A percentile compares a stretch with the other conserved stretches of the same genome.
These are phyloP conservation scores for Nemania sp. DNA, from an alignment of 2,329 filamentous ascomycete genomes.

Conservation along the genomic window DNA sequence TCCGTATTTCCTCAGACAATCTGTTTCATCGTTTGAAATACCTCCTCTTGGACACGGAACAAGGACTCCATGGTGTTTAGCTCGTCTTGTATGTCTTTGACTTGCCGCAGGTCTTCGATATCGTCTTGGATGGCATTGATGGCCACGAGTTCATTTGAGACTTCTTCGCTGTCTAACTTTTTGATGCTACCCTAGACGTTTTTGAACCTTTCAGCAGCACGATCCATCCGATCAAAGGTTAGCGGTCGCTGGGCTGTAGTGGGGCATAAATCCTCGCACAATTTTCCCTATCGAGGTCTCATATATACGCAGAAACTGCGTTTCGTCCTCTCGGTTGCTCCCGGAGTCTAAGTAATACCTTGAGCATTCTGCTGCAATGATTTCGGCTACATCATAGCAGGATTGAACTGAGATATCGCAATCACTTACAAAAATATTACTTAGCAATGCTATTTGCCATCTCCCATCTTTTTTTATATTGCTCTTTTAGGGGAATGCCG, in stretches of 20 bases:
- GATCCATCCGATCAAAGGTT: neutral
- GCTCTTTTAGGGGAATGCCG: conserved; percentile 14
- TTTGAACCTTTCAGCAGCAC: neutral
- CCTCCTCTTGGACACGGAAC: neutral
- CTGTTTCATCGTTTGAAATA: neutral
- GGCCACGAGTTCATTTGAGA: neutral
- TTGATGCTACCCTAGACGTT: neutral
- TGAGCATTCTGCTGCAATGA: conserved; percentile 8
- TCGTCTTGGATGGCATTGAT: neutral
- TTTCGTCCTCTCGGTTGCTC: neutral
- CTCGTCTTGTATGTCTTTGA: conserved; percentile 10
- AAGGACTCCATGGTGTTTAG: neutral
- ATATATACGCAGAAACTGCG: conserved; percentile 1
- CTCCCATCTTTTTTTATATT: neutral
- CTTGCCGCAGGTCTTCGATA: conserved; percentile 6
- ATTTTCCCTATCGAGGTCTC: neutral
- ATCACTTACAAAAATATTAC: neutral
- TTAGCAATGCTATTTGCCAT: neutral
- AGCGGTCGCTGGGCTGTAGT: neutral
- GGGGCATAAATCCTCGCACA: neutral
- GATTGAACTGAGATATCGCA: neutral
- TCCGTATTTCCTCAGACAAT: too few relatives aligned
- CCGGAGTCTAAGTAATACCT: neutral
- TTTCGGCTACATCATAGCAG: neutral
- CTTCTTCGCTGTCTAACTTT: neutral